Base-by-base conservation (phyloP, 805 yeast genomes). In the Candida pseudoglaebosa region DNA sequence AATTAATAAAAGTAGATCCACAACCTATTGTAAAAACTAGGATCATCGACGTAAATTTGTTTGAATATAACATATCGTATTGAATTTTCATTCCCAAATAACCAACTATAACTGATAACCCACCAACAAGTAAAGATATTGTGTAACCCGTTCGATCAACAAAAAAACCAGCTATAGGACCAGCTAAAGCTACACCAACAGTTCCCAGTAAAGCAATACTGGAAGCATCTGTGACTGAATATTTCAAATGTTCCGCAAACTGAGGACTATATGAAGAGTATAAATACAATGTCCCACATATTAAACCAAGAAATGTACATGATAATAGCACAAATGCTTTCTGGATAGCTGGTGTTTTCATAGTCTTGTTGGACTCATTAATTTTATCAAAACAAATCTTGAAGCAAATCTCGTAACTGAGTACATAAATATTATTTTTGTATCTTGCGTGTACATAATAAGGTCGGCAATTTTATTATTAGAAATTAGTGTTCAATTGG, bases 211-310 rank as follows among this genome's bases (percentile, higher is more conserved):
- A 72, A 2, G 88, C 90, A 3, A 84, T 71, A 20, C 70, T 53
- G 4, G 89, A 78, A 4, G 84, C 68, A 38, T 81, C 73, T 0
- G 85, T 70, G 2, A 85, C 87, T 1, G 77, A 54, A 48, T 85
- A 77, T 15, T 62, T 61, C 38, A 85, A 68, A 37, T 69, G 67
- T 20, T 57, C 58, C 1, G 89, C 85, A 39, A 84, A 67, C 54
- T 85, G 93, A 0, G 95, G 91, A 28, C 88, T 82, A 56, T 78
- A 85, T 1, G 87, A 85, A 6, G 86, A 79, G 59, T 80, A 85
- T 33, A 84, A 63, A 58, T 85, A 85, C 50, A 83, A 64, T 1
- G 93, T 85, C 1, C 95, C 95, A 48, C 86, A 78, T 13, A 74
- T 73, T 34, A 81, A 57, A 9, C 83, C 84, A 47, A 65, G 38